Evolutionary conservation across 441 rosid species (phyloP), one percentile per base, ranked within the genome.

Genomic region (Jatropha podagrica): DNA sequence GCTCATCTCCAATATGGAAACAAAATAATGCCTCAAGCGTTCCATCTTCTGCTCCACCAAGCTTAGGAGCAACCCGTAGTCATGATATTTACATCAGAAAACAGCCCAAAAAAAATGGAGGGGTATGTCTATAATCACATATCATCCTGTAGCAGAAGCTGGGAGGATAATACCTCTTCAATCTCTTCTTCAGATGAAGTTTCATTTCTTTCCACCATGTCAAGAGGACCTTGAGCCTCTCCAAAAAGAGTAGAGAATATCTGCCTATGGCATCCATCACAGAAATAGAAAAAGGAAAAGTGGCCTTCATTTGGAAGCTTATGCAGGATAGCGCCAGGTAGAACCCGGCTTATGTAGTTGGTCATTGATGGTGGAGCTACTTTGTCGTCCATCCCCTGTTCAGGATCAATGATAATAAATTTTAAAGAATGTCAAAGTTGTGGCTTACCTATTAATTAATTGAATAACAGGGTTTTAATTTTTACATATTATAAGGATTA

Each of bases 381-480:
- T 76, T 60, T 78, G 78, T 95, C 98, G 18, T 93, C 94, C 89
- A 85, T 88, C 78, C 99, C 99, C 99, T 95, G 87, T 69, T 58
- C 46, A 75, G 64, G 65, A 75, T 78, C 65, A 56, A 75, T n/a
- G 37, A 54, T 51, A 52, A 42, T 11, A 52, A 0, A 23, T 3
- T 46, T 51, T 51, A 14, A 7, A 5, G 17, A 64, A 20, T 11
- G 38, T n/a, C 37, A 32, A 65, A 8, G 12, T 11, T 54, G 15
- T 49, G 63, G 20, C 18, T 61, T 26, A 13, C 38, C 17, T 7
- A 1, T 62, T 6, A 32, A 20, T 14, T 6, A 5, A 5, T 60
- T 27, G 26, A 38, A 37, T 20, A 13, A 38, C 27, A 42, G 46
- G 3, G 4, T 32, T 32, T 2, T 32, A 32, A 32, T 38, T 1